Conservation (phyloP, 1,139 yeast species). For the Scheffersomyces parashehatae region DNA sequence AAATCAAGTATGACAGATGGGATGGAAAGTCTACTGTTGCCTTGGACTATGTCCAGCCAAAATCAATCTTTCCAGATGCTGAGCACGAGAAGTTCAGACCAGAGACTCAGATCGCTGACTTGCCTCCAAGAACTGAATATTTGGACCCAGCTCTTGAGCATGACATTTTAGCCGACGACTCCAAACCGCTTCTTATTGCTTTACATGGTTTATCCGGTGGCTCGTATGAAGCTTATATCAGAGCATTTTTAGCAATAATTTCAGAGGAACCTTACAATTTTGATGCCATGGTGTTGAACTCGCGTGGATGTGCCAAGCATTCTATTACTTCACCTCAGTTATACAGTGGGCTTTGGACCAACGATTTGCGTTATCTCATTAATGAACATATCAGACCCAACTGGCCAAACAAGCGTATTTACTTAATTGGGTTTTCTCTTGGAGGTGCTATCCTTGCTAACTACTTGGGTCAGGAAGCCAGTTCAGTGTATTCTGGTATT, state of each 20-base stretch:
- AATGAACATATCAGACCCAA: constrained; percentile 43
- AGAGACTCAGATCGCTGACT: constrained; percentile 30
- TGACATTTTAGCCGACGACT: constrained; percentile 31
- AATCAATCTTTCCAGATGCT: constrained; percentile 16
- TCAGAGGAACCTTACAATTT: constrained; percentile 36
- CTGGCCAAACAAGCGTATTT: constrained; percentile 54
- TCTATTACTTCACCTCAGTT: constrained; percentile 58
- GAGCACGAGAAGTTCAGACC: constrained; percentile 33
- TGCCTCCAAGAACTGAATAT: constrained; percentile 48
- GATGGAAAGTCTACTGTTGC: constrained; percentile 41
- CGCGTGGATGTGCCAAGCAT: constrained; percentile 64
- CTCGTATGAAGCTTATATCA: constrained; percentile 57
- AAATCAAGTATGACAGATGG: constrained; percentile 42
- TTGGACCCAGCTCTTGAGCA: constrained; percentile 36
- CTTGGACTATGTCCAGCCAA: constrained; percentile 40
- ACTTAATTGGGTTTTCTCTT: constrained; percentile 54
- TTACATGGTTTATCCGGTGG: constrained; percentile 68
- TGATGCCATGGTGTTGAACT: constrained; percentile 56
- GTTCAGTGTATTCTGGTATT: constrained; percentile 32
- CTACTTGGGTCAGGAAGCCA: constrained; percentile 74
- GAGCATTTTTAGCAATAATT: constrained; percentile 42
- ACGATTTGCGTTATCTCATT: constrained; percentile 55
- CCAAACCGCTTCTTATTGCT: constrained; percentile 52
- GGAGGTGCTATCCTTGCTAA: constrained; percentile 81
- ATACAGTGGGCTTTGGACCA: constrained; percentile 63